Evolutionary conservation across 352 stramenopile genomes (phyloP), one percentile per base, ranked within the genome.

Genomic region (Hyaloperonospora arabidopsidis): DNA sequence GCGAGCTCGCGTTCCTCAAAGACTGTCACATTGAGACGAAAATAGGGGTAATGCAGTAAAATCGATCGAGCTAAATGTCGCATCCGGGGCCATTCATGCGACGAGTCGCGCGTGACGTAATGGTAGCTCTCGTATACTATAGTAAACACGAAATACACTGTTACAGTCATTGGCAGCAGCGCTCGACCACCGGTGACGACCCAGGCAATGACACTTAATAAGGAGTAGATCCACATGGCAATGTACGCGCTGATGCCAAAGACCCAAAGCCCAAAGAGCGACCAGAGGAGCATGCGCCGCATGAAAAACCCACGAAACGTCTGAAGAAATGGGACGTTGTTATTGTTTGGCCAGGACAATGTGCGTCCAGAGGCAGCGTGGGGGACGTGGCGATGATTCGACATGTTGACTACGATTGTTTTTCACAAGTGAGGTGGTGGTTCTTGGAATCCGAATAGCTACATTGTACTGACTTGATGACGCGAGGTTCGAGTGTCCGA

Each of bases 21-120:
- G 18, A 84, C 67, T 19, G 61, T 59, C 1, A 58, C 54, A 35
- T 70, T 65, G 32, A 76, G 59, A 29, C 67, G 66, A 52, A 81
- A 84, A 56, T 84, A 86, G 35, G 65, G 76, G 58, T 65, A 79
- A 13, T 76, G 52, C 21, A 81, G 73, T 34, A 87, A 59, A 2
- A 76, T 54, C 18, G 64, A 70, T 45, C 83, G 74, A 5, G 22
- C 22, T 0, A 51, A 2, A 41, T 18, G 28, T 15, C 45, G 65
- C 49, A 83, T 68, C 4, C 63, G 44, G n/a, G 70, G 70, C 78
- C 78, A 88, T 36, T 54, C 35, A 22, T 71, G 64, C 35, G 36
- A 15, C n/a, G 52, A 63, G 6, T 41, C 41, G 4, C 61, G 61
- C 5, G 43, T 68, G 2, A 75, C 23, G 5, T 46, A 58, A 32